Percentiles rank a stretch among this genome's conserved stretches.
phyloP scores from a whole-genome alignment of 2,329 filamentous ascomycete genomes.

The Nigrograna mackinnonii region DNA sequence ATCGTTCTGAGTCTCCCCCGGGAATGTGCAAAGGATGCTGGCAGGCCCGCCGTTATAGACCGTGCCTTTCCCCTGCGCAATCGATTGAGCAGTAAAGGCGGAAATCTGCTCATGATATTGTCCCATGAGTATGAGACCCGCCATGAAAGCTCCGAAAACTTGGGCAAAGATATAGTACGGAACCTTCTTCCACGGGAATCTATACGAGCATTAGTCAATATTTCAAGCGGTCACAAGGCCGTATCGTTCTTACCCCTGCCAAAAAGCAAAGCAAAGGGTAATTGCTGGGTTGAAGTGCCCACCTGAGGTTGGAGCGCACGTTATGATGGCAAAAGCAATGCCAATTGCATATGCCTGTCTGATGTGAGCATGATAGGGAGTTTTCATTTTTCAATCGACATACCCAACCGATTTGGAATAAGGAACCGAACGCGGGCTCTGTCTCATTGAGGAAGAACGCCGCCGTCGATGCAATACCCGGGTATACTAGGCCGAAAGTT shows the following conservation, averaged over 20 bases:
- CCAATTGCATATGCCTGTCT: constrained; percentile 55
- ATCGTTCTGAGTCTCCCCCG: constrained; percentile 53
- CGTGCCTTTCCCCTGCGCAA: constrained; percentile 41
- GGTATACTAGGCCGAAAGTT: constrained; percentile 34
- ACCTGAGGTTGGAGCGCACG: constrained; percentile 57
- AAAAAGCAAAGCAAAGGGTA: constrained; percentile 47
- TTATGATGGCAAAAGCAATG: constrained; percentile 63
- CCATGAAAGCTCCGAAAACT: constrained; percentile 60
- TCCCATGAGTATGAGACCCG: constrained; percentile 58
- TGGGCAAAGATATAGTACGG: constrained; percentile 61
- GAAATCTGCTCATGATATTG: constrained; percentile 59
- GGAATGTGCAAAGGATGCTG: constrained; percentile 60
- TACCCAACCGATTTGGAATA: constrained; percentile 56
- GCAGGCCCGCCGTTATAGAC: constrained; percentile 56
- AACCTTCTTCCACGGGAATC: constrained; percentile 62
- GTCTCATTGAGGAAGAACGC: constrained; percentile 53
- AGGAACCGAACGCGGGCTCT: constrained; percentile 50
- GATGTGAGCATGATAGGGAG: background rate
- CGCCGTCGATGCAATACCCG: constrained; percentile 58
- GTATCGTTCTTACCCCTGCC: too few relatives aligned
- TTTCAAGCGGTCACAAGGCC: too few relatives aligned
- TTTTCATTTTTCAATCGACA: background rate
- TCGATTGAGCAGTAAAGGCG: constrained; percentile 43
- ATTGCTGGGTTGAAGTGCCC: constrained; percentile 59
- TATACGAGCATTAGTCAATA: too few relatives aligned